Conservation (phyloP, 2,329 filamentous ascomycete genomes). For the Monilinia fructicola region DNA sequence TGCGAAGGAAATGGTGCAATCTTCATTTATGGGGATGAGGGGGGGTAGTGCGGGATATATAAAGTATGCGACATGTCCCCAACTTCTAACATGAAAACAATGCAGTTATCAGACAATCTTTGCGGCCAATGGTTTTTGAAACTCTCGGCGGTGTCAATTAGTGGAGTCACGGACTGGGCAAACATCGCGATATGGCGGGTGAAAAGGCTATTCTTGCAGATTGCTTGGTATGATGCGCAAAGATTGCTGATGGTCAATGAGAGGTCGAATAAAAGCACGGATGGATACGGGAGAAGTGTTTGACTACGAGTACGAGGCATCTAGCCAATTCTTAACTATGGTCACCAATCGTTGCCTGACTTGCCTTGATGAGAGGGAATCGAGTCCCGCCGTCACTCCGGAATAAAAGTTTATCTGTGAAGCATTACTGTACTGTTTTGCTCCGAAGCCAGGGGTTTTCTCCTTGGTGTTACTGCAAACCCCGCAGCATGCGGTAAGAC, state of each 20-base stretch:
- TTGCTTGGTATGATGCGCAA: too few relatives aligned
- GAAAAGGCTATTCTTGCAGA: neutral
- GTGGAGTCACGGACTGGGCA: neutral
- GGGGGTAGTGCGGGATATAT: neutral
- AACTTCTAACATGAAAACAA: neutral
- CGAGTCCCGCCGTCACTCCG: neutral
- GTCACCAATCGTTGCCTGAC: neutral
- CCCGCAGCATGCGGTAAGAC: slow-evolving; percentile 9
- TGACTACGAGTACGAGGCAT: neutral
- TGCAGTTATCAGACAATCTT: neutral
- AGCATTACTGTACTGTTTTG: too few relatives aligned
- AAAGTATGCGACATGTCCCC: neutral
- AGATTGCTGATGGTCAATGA: neutral
- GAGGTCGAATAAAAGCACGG: neutral
- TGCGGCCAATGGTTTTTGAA: neutral
- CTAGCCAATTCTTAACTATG: neutral
- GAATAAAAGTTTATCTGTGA: neutral
- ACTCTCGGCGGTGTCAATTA: neutral
- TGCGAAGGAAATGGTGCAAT: neutral
- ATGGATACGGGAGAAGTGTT: neutral
- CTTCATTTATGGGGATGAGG: neutral
- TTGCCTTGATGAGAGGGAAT: too few relatives aligned
- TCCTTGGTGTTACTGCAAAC: neutral
- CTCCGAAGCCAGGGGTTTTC: neutral
- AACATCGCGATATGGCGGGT: too few relatives aligned